Evolutionary conservation across 768 basidiomycete genomes (phyloP).

Genomic region (Sistotremastrum niveocremeum): DNA sequence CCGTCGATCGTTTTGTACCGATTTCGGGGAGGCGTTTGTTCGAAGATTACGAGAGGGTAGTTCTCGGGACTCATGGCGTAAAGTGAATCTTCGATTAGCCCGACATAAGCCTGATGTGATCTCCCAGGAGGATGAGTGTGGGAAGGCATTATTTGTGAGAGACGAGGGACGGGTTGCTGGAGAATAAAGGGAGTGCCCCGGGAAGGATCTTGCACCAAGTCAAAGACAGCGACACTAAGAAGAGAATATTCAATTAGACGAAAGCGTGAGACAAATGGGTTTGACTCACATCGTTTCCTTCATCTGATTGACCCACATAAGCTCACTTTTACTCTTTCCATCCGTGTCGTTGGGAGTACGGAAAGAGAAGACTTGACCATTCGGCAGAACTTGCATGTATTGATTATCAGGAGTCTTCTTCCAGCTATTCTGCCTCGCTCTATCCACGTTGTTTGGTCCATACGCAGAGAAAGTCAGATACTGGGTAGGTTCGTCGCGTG

Average conservation of each 20-base stretch:
- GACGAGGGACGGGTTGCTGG: constrained; percentile 70
- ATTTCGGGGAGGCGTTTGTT: constrained; percentile 18
- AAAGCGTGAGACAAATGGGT: background rate
- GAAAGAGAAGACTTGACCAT: constrained; percentile 70
- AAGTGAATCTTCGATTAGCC: constrained; percentile 61
- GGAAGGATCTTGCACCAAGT: constrained; percentile 40
- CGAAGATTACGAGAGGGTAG: constrained; percentile 73
- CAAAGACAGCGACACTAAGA: constrained; percentile 75
- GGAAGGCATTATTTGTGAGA: constrained; percentile 55
- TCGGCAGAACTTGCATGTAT: constrained; percentile 72
- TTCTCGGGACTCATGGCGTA: constrained; percentile 75
- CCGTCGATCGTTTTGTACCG: background rate
- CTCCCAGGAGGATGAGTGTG: background rate
- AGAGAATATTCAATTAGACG: constrained; percentile 3
- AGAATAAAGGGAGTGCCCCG: constrained; percentile 62
- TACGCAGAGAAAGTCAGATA: constrained; percentile 85
- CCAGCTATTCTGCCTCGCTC: constrained; percentile 57
- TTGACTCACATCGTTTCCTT: constrained; percentile 50
- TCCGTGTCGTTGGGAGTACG: constrained; percentile 9
- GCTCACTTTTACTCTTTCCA: constrained; percentile 20
- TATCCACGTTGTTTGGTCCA: constrained; percentile 84
- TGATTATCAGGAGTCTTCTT: constrained; percentile 60
- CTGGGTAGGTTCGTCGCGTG: constrained; percentile 48
- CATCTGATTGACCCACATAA: constrained; percentile 50
- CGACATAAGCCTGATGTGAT: constrained; percentile 64